Conservation (phyloP, 73 alveolate genomes). For the Paramecium sonneborni region DNA sequence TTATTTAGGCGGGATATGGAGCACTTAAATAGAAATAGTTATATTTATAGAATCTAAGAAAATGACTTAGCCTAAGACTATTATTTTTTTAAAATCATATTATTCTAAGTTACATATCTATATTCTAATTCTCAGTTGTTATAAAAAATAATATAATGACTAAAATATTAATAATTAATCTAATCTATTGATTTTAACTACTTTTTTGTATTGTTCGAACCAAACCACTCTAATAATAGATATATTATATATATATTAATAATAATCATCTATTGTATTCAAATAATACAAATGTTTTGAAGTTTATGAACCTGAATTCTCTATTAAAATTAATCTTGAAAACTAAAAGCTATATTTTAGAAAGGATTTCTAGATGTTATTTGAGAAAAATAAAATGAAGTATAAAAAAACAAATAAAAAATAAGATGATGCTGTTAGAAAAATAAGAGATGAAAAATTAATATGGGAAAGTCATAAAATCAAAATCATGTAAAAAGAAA, state of each 20-base stretch:
- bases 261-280: neutral
- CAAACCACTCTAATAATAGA: neutral
- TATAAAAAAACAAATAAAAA: slow-evolving; percentile 62
- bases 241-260: neutral
- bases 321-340: slow-evolving; percentile 71
- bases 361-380: slow-evolving; percentile 76
- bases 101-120: neutral
- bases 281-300: slow-evolving; percentile 25
- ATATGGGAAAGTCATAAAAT: slow-evolving; percentile 84
- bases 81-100: neutral
- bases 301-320: slow-evolving; percentile 22
- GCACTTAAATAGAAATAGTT: slow-evolving; percentile 6
- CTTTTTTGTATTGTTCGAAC: neutral
- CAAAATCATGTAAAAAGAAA: slow-evolving; percentile 86
- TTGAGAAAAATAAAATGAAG: slow-evolving; percentile 65
- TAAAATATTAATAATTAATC: neutral
- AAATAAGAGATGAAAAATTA: slow-evolving; percentile 69
- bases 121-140: neutral
- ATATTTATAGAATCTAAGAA: neutral
- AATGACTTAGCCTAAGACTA: neutral
- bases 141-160: neutral
- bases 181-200: neutral
- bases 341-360: slow-evolving; percentile 76
- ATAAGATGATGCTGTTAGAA: slow-evolving; percentile 61
- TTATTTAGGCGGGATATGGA: neutral